Evolutionary conservation across 1,284 basidiomycete genomes (phyloP).

Genomic region (Somion occarium): DNA sequence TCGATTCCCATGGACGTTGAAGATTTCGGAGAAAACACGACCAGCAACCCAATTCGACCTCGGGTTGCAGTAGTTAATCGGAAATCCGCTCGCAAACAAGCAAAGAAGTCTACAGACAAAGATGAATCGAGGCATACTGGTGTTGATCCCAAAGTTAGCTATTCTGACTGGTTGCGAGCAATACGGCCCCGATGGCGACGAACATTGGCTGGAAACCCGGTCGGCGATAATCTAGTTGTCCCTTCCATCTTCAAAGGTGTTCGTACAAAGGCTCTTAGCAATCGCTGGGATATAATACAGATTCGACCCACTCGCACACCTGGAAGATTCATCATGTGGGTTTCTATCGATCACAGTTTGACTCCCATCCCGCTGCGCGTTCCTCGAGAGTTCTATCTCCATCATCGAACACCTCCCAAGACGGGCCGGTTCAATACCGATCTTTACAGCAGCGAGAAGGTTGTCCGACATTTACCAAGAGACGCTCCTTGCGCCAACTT

Average conservation of each 20-base stretch:
- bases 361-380: conserved; percentile 81
- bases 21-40: conserved; percentile 45
- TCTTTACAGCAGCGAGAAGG: conserved; percentile 71
- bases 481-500: conserved; percentile 76
- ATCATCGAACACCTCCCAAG: conserved; percentile 68
- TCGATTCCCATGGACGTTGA: conserved; percentile 56
- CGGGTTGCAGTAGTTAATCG: conserved; percentile 56
- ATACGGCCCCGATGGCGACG: conserved; percentile 82
- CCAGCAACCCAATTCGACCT: conserved; percentile 27
- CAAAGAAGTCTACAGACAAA: conserved; percentile 35
- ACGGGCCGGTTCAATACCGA: conserved; percentile 63
- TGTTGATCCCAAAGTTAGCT: conserved; percentile 63
- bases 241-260: conserved; percentile 81
- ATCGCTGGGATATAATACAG: conserved; percentile 92
- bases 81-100: conserved; percentile 35
- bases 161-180: conserved; percentile 77
- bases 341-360: conserved; percentile 80
- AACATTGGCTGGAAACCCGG: conserved; percentile 35
- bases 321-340: conserved; percentile 90
- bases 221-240: conserved; percentile 40
- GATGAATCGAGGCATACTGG: conserved; percentile 34
- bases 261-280: conserved; percentile 53
- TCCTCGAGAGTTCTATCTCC: conserved; percentile 90
- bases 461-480: conserved; percentile 79
- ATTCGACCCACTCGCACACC: conserved; percentile 74